Base-by-base conservation (phyloP, 148 eudicot species). In the Pharnaceum exiguum region DNA sequence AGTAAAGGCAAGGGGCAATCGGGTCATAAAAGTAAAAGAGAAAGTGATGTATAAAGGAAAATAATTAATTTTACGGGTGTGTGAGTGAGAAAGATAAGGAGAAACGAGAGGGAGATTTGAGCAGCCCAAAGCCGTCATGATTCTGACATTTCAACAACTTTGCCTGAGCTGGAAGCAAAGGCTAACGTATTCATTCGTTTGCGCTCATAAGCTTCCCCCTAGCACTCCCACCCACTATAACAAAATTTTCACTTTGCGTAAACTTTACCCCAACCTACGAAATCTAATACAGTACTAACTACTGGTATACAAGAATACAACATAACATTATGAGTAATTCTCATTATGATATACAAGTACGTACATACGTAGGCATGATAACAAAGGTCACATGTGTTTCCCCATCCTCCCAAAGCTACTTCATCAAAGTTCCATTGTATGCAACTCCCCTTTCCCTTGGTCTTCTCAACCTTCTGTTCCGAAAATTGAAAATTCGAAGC, bases 391-490 rank as follows among this genome's bases (percentile, higher is more conserved):
- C 71, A 59, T 67, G n/a, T n/a, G 59, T 57, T 59, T 16, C 35
- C 47, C 26, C 36, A 10, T 45, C 16, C 51, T 2, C 8, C 23
- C 63, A 45, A 7, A 26, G 32, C 32, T 57, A 18, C 16, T 59
- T 67, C 71, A 39, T 46, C 57, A 65, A 67, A 67, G 37, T 67
- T 67, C 59, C 71, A 59, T 67, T 59, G 59, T 43, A 40, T 17
- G 24, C 5, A 40, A n/a, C n/a, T n/a, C n/a, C n/a, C n/a, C n/a
- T n/a, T n/a, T n/a, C n/a, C n/a, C n/a, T n/a, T n/a, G n/a, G n/a
- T n/a, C n/a, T n/a, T n/a, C n/a, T n/a, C n/a, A n/a, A n/a, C n/a
- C n/a, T n/a, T n/a, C n/a, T n/a, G n/a, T n/a, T n/a, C n/a, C n/a
- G n/a, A n/a, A n/a, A n/a, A n/a, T n/a, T n/a, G n/a, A n/a, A n/a